Evolutionary conservation across 495 filamentous ascomycete genomes (phyloP).

Genomic region (Aspergillus leporis): DNA sequence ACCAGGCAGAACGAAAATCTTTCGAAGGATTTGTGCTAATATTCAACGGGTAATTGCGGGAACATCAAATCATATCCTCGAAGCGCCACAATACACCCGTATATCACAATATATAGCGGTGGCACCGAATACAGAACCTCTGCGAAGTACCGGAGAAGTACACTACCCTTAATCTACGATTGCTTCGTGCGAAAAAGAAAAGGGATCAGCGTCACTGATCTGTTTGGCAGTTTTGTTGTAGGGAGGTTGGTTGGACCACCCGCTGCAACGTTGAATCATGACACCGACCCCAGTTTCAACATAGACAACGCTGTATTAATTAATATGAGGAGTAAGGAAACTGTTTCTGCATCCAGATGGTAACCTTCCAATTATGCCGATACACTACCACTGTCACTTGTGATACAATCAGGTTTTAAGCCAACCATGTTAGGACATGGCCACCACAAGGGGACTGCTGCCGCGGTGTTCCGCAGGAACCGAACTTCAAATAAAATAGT

Average conservation of each 20-base stretch:
- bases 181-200: background rate
- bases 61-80: background rate
- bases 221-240: background rate
- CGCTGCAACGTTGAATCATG: background rate
- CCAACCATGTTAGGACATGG: background rate
- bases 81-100: background rate
- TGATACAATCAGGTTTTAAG: background rate
- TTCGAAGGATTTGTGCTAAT: background rate
- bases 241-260: background rate
- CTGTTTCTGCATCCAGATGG: background rate
- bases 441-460: background rate
- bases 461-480: background rate
- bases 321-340: background rate
- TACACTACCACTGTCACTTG: background rate
- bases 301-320: background rate
- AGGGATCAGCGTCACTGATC: background rate
- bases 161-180: background rate
- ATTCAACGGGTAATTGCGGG: background rate
- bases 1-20: background rate
- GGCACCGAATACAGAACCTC: background rate
- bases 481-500: background rate
- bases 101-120: background rate
- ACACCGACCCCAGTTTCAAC: background rate
- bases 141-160: background rate
- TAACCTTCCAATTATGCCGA: background rate